phyloP scores from a whole-genome alignment of 805 yeast genomes.

The Candida sphagnicola region DNA sequence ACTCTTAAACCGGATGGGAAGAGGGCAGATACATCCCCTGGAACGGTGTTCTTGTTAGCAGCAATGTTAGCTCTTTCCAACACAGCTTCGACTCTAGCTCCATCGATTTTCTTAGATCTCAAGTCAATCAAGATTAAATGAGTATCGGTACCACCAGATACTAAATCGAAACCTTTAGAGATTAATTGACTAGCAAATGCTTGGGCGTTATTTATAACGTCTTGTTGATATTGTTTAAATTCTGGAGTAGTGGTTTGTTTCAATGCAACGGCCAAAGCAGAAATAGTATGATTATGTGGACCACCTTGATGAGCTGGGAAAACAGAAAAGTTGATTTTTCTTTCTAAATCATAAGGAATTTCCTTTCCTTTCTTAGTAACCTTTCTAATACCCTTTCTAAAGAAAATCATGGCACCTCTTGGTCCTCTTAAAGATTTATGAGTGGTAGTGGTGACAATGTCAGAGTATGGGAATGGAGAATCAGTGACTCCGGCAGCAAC shows the following conservation, averaged over 20 bases:
- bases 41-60: conserved; percentile 92
- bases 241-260: conserved; percentile 90
- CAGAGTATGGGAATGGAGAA: conserved; percentile 90
- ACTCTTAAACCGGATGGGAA: conserved; percentile 96
- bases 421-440: conserved; percentile 98
- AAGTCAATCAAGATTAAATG: conserved; percentile 86
- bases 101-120: conserved; percentile 79
- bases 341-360: conserved; percentile 80
- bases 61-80: conserved; percentile 91
- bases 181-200: conserved; percentile 67
- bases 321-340: conserved; percentile 90
- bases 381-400: conserved; percentile 88
- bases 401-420: conserved; percentile 97
- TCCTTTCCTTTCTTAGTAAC: conserved; percentile 84
- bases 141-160: conserved; percentile 91
- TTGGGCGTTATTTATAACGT: conserved; percentile 78
- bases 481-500: conserved; percentile 93
- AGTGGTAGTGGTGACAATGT: conserved; percentile 95
- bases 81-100: conserved; percentile 91
- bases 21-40: conserved; percentile 93
- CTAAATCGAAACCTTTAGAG: conserved; percentile 68
- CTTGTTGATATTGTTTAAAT: conserved; percentile 79
- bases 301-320: conserved; percentile 99
- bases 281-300: conserved; percentile 97
- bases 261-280: conserved; percentile 93